Percentiles rank a stretch among this genome's conserved stretches.
Conservation (phyloP, 179 eudicot species). For the Silene noctiflora region DNA sequence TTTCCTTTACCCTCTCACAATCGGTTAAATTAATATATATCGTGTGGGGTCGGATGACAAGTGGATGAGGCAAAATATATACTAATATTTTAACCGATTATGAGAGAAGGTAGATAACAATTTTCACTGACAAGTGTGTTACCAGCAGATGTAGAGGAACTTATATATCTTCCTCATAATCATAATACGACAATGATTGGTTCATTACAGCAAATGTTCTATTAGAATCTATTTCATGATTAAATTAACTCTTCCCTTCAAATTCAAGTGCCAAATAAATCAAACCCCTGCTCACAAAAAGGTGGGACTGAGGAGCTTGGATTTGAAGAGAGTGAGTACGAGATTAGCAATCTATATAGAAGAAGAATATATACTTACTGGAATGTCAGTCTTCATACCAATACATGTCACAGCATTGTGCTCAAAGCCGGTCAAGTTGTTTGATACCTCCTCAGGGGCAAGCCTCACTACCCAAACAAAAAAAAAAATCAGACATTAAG, state of each 20-base stretch:
- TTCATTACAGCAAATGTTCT: not conserved
- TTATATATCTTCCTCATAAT: no score
- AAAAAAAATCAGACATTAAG: slow-evolving; percentile 6
- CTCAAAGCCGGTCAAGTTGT: slow-evolving; percentile 69
- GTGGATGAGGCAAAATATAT: no score
- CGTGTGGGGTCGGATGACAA: no score
- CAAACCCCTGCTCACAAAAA: no score
- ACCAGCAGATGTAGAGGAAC: not conserved
- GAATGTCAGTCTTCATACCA: slow-evolving; percentile 96
- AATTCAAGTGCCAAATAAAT: no score
- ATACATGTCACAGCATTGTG: slow-evolving; percentile 95
- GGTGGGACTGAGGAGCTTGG: no score
- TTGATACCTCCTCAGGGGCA: slow-evolving; percentile 89
- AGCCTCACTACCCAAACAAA: slow-evolving; percentile 68
- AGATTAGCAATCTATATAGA: not conserved
- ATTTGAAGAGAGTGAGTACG: no score
- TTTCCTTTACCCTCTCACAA: no score
- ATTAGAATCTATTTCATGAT: slow-evolving; percentile 11
- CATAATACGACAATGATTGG: slow-evolving; percentile 7
- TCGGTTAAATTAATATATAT: no score
- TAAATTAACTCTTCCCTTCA: not conserved
- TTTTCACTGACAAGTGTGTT: no score
- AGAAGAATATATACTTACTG: slow-evolving; percentile 44
- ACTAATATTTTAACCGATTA: no score
- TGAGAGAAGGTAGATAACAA: no score